Evolutionary conservation across 495 filamentous ascomycete species (phyloP).

Genomic region (Xylaria acuta): DNA sequence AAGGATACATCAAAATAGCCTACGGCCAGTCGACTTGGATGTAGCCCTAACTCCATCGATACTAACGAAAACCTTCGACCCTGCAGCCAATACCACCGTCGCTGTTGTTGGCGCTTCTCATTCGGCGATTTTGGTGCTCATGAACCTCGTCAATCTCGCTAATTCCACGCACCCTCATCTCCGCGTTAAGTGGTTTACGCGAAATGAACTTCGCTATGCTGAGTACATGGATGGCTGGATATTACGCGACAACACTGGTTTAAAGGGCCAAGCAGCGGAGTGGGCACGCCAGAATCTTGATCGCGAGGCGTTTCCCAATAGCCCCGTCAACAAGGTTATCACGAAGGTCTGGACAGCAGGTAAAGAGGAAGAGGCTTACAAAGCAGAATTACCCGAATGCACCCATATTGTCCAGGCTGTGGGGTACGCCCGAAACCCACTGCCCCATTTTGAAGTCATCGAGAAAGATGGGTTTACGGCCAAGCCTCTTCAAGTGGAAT

Average conservation of each 20-base stretch:
- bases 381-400: slow-evolving; percentile 54
- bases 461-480: slow-evolving; percentile 29
- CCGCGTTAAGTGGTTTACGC: slow-evolving; percentile 66
- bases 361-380: slow-evolving; percentile 51
- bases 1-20: slow-evolving; percentile 36
- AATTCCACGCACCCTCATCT: slow-evolving; percentile 56
- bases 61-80: slow-evolving; percentile 52
- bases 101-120: slow-evolving; percentile 67
- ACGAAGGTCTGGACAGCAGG: slow-evolving; percentile 58
- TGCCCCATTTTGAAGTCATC: slow-evolving; percentile 50
- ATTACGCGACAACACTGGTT: slow-evolving; percentile 66
- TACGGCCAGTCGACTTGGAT: slow-evolving; percentile 58
- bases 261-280: slow-evolving; percentile 65
- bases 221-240: slow-evolving; percentile 68
- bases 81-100: slow-evolving; percentile 45
- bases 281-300: slow-evolving; percentile 65
- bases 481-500: slow-evolving; percentile 46
- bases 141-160: slow-evolving; percentile 63
- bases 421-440: slow-evolving; percentile 57
- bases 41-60: slow-evolving; percentile 60
- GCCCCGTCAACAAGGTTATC: slow-evolving; percentile 57
- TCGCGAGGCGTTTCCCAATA: slow-evolving; percentile 52
- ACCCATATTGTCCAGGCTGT: slow-evolving; percentile 61
- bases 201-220: slow-evolving; percentile 65
- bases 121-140: slow-evolving; percentile 65